phyloP scores from a whole-genome alignment of 331 rosid genomes.

The Malus hybrid region DNA sequence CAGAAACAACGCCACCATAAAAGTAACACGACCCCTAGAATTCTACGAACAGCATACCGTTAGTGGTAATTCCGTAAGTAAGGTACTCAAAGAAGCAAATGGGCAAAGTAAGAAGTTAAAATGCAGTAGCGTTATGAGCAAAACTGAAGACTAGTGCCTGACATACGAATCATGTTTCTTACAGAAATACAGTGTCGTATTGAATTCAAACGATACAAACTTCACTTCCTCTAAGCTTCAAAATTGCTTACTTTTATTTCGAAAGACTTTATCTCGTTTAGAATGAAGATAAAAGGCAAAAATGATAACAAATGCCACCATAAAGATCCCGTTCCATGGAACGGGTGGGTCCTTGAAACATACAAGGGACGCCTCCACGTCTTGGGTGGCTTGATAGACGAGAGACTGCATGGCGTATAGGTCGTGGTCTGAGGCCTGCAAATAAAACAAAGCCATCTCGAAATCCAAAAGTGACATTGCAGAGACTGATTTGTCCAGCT shows the following conservation, averaged over 20 bases:
- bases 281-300: constrained; percentile 51
- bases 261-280: constrained; percentile 58
- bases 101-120: not conserved
- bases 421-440: constrained; percentile 86
- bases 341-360: constrained; percentile 92
- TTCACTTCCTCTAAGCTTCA: constrained; percentile 38
- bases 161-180: constrained; percentile 34
- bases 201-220: constrained; percentile 46
- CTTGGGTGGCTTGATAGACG: constrained; percentile 71
- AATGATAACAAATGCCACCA: constrained; percentile 38
- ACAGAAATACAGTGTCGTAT: constrained; percentile 36
- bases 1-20: not conserved
- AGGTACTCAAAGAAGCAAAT: not conserved
- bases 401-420: constrained; percentile 77
- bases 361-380: constrained; percentile 74
- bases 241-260: constrained; percentile 90
- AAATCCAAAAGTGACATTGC: constrained; percentile 79
- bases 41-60: constrained; percentile 4
- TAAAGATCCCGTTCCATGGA: constrained; percentile 62
- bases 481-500: constrained; percentile 86
- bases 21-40: not conserved
- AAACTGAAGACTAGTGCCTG: constrained; percentile 28
- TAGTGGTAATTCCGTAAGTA: not conserved
- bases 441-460: constrained; percentile 74
- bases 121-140: constrained; percentile 4